Evolutionary conservation across 495 filamentous ascomycete genomes (phyloP), one percentile per base, ranked within the genome.

Genomic region (Daldinia loculata): DNA sequence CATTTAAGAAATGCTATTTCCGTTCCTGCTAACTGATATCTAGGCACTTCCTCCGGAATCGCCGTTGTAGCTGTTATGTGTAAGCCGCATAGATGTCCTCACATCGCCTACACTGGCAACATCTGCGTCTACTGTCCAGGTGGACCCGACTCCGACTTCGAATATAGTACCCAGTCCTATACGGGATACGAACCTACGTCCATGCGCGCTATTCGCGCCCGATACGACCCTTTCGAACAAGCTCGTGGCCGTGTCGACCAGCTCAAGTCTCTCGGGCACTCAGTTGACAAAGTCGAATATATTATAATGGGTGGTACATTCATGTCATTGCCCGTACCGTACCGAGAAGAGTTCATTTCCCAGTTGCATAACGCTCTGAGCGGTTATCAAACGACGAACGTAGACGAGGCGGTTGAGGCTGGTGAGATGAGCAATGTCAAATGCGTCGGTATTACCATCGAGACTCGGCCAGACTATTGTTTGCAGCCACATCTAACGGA

Each of bases 11-110:
- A 57, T n/a, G 22, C n/a, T 34, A 8, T 34, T 52, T 11, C 24
- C 27, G 9, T 32, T 39, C 12, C 29, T 7, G 8, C 50, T 75
- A 27, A 51, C 77, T 79, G 62, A 80, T 51, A 24, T 30, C 7
- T 57, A 90, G 89, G 91, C 76, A 97, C 93, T 12, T 95, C 95
- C 5, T 97, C 95, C 43, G 95, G 95, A 38, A 98, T 99, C 72
- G 96, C 95, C n/a, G 96, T 99, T 9, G 95, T 99, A 41, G 95
- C 96, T 17, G 96, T 99, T 60, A 98, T 99, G 95, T 98, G 95
- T 85, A 99, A 98, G 80, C 95, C 95, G 32, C 95, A 99, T 77
- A 88, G 95, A 70, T 99, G 95, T 76, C 95, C 95, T 30, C 95
- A 99, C 77, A 99, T 98, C 67, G 93, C 95, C 9, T 99, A 89